Evolutionary conservation across 768 basidiomycete species (phyloP), one percentile per base, ranked within the genome.

Genomic region (Dacryopinax primogenitus): DNA sequence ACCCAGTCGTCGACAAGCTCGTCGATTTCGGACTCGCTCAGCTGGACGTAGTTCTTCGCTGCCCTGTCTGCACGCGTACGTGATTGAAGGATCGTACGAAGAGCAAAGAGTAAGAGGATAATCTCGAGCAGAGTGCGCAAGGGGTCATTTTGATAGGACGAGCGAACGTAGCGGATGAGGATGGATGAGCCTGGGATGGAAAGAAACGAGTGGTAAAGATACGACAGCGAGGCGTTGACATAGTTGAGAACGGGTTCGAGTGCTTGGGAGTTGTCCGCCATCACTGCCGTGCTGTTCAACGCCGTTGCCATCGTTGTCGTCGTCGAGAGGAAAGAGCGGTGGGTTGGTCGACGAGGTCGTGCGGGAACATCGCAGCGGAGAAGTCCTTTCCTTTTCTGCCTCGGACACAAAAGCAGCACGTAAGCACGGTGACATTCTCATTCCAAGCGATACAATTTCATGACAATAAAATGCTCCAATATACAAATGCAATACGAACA

Each of bases 1-100:
- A 77, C 78, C 92, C 93, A 99, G 74, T 98, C 96, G 63, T 91
- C 87, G 0, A 99, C 93, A 30, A 98, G 82, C 72, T 98, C 96
- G 72, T 98, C 86, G 44, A 98, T 84, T 86, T 98, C 96, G 93
- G 96, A 70, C 70, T 93, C 91, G 63, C 79, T 85, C 69, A 98
- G 88, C 71, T 91, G 81, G 65, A 98, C 91, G 72, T 92, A 97
- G 76, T 93, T 86, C 72, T 88, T 91, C 4, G 86, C 86, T 28
- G 82, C 84, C 66, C 85, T 82, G 70, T 96, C 93, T 58, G 88
- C 87, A 37, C 92, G 81, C 0, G 94, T 97, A 34, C 95, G 79
- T 9, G 87, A 87, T 76, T 94, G 92, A 44, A 96, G 74, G n/a
- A 97, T 78, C 0, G 95, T 97, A 65, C 91, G 78, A 63, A 98